Evolutionary conservation across 768 basidiomycete genomes (phyloP).

Genomic region (Lactifluus echinatus): DNA sequence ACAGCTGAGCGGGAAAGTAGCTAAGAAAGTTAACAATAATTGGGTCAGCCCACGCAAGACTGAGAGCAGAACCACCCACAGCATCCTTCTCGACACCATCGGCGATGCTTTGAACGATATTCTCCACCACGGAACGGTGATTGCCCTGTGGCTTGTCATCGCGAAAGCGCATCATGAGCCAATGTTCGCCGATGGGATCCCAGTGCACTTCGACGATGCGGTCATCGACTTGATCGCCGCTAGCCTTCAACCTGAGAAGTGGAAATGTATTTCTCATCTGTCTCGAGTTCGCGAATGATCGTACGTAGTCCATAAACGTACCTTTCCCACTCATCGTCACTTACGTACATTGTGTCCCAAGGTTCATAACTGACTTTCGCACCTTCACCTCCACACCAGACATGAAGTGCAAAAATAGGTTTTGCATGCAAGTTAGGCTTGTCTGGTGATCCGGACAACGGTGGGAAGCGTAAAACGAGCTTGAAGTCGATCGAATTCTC

Average conservation of each 20-base stretch:
- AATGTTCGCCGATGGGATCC: conserved; percentile 56
- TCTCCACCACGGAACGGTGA: conserved; percentile 73
- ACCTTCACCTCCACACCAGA: conserved; percentile 67
- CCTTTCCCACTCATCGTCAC: conserved; percentile 91
- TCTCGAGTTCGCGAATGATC: background rate
- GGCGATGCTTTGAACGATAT: conserved; percentile 82
- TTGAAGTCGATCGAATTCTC: conserved; percentile 99
- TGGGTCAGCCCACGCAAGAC: background rate
- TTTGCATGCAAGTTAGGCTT: conserved; percentile 78
- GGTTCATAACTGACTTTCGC: conserved; percentile 58
- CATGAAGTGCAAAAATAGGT: conserved; percentile 76
- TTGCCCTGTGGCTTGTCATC: conserved; percentile 95
- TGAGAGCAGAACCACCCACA: conserved; percentile 38
- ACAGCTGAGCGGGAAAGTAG: conserved; percentile 53
- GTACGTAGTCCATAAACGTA: conserved; percentile 34
- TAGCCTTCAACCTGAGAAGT: conserved; percentile 61
- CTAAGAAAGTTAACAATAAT: conserved; percentile 30
- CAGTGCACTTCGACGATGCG: conserved; percentile 92
- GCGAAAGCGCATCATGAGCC: conserved; percentile 90
- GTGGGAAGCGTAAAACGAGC: conserved; percentile 88
- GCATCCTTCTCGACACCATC: conserved; percentile 89
- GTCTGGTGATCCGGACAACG: conserved; percentile 39
- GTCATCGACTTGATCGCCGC: conserved; percentile 86
- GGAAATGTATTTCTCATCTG: background rate
- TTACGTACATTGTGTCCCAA: conserved; percentile 79